Evolutionary conservation across 257 asterid genomes (phyloP).

Genomic region (Schizonepeta tenuifolia): DNA sequence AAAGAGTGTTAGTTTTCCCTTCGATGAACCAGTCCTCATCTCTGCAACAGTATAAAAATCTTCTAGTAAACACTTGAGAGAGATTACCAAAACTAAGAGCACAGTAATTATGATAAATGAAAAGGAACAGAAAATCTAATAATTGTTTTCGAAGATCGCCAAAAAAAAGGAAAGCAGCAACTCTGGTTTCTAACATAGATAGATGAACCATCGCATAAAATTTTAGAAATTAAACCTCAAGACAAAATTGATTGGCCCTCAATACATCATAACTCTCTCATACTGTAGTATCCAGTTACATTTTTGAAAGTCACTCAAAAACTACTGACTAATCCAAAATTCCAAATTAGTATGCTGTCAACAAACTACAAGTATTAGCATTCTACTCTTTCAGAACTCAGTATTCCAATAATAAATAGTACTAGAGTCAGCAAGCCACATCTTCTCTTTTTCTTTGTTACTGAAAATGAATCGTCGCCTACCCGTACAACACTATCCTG

Average conservation of each 20-base stretch:
- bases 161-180: slow-evolving; percentile 1
- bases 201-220: background rate
- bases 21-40: slow-evolving; percentile 93
- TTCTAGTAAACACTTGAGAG: slow-evolving; percentile 28
- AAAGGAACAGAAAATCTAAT: background rate
- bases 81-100: background rate
- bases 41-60: slow-evolving; percentile 57
- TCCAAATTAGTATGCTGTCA: slow-evolving; percentile 10
- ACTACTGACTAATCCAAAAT: slow-evolving; percentile 6
- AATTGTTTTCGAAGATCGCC: background rate
- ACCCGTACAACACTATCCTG: slow-evolving; percentile 5
- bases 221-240: slow-evolving; percentile 25
- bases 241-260: background rate
- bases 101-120: slow-evolving; percentile 1
- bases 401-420: slow-evolving; percentile 11
- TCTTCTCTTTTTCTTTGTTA: slow-evolving; percentile 1
- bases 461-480: background rate
- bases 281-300: slow-evolving; percentile 10
- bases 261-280: background rate
- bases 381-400: slow-evolving; percentile 4
- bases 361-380: slow-evolving; percentile 18
- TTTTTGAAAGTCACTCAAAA: background rate
- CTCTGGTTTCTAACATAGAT: background rate
- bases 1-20: slow-evolving; percentile 75
- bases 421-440: slow-evolving; percentile 4